Evolutionary conservation across 148 eudicot species (phyloP).

Genomic region (Rhododendron ovatum): DNA sequence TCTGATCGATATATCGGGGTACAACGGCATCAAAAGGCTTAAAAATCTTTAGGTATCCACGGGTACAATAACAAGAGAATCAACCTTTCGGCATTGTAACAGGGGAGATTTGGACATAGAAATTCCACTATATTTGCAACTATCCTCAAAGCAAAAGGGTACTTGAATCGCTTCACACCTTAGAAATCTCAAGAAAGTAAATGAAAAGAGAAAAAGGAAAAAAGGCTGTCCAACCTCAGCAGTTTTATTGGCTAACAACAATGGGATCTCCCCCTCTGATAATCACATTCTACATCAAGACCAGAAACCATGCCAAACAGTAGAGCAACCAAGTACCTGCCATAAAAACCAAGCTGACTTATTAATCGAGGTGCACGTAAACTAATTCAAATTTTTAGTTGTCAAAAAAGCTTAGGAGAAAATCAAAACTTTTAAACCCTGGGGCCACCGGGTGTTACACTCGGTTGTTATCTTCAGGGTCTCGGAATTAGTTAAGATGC

Average conservation of each 20-base stretch:
- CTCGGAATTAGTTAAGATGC: too few relatives aligned
- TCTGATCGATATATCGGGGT: not conserved
- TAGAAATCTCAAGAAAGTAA: constrained; percentile 1
- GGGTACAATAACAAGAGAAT: not conserved
- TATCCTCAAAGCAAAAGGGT: not conserved
- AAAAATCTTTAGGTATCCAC: not conserved
- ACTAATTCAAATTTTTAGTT: too few relatives aligned
- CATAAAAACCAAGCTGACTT: not conserved
- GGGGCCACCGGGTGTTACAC: too few relatives aligned
- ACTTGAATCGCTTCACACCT: not conserved
- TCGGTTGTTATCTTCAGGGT: too few relatives aligned
- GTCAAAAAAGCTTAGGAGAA: not conserved
- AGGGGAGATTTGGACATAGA: not conserved
- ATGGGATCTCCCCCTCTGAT: not conserved
- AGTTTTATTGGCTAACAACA: not conserved
- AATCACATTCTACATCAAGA: not conserved
- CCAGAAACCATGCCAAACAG: constrained; percentile 16
- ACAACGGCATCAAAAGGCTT: not conserved
- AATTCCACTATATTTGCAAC: not conserved
- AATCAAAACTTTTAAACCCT: too few relatives aligned
- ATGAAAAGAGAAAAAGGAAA: not conserved
- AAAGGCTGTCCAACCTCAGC: not conserved
- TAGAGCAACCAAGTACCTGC: constrained; percentile 27
- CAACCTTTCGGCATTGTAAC: not conserved
- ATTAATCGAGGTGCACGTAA: too few relatives aligned